Base-by-base conservation (phyloP, 192 early-diverging fungal species). In the Coemansia sp. region DNA sequence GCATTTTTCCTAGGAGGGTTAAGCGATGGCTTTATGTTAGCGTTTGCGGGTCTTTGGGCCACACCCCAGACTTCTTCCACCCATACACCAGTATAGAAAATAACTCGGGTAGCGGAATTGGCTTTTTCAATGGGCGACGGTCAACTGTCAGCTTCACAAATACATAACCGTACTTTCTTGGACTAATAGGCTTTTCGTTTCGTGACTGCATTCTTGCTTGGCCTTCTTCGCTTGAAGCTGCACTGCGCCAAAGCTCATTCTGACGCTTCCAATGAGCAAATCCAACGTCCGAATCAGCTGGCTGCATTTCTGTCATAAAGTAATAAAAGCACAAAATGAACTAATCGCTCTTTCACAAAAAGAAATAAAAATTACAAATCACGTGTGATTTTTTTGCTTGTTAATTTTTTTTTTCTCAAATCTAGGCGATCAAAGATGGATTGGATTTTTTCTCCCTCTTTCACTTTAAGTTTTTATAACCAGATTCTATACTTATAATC, bases 51-150 rank as follows among this genome's bases (percentile, higher is more conserved):
- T 73, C 53, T 11, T 64, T 9, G 18, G 72, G 72, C 72, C 72
- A 76, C 12, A 65, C 35, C 1, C 72, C 72, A 0, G 62, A 45
- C 38, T 60, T 51, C 31, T 69, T 69, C 72, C 72, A 76, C 13
- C 72, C 72, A 18, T 57, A 28, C 0, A 76, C 55, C 15, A 76
- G 53, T 36, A 76, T 57, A 10, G 58, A 59, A 26, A 76, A 61
- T 36, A 51, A 53, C 14, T 76, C 66, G 7, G 54, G 35, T 23
- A 76, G 53, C 9, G 66, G 67, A 3, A 76, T 53, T 5, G 72
- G 66, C 10, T 50, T 28, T 52, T 65, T 68, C 30, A 69, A 50
- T 10, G 57, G 62, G 15, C 43, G 28, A 20, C 46, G 41, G 18
- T 76, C 72, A 5, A 76, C 36, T 4, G 69, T 55, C 2, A 76